A percentile compares a stretch with the other conserved stretches of the same genome.
Evolutionary conservation across 2,329 filamentous ascomycete species (phyloP).

Genomic region (Diplodia scrobiculata): DNA sequence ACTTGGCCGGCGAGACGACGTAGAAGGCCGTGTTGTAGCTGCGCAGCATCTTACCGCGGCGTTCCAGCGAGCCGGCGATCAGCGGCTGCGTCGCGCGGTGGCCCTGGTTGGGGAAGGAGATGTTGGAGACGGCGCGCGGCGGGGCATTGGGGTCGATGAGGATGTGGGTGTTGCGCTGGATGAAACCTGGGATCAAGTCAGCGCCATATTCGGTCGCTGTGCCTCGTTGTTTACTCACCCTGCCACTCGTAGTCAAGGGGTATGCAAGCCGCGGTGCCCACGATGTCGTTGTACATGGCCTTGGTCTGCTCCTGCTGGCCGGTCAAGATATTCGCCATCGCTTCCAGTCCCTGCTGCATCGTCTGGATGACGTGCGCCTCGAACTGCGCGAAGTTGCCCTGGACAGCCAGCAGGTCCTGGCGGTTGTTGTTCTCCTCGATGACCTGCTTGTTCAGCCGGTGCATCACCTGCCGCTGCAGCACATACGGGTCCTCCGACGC

Average conservation of each 20-base stretch:
- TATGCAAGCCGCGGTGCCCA: conserved; percentile 73
- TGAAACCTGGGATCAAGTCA: conserved; percentile 59
- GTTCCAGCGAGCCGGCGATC: conserved; percentile 85
- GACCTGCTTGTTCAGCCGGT: conserved; percentile 87
- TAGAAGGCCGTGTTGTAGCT: conserved; percentile 82
- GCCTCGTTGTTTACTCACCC: conserved; percentile 37
- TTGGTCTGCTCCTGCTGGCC: conserved; percentile 81
- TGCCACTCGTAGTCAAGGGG: conserved; percentile 89
- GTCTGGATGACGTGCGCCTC: conserved; percentile 83
- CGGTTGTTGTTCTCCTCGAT: conserved; percentile 94
- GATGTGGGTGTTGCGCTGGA: conserved; percentile 66
- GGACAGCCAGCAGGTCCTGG: conserved; percentile 87
- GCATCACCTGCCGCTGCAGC: conserved; percentile 74
- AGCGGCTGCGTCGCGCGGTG: conserved; percentile 78
- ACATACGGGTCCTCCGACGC: conserved; percentile 85
- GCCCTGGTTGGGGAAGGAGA: conserved; percentile 85
- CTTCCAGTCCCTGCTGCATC: conserved; percentile 77
- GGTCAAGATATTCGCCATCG: conserved; percentile 78
- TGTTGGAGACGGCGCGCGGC: conserved; percentile 70
- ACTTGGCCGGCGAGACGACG: conserved; percentile 83
- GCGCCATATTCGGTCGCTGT: not conserved
- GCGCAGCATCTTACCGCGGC: conserved; percentile 85
- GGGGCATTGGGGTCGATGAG: conserved; percentile 77
- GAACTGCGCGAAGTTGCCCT: conserved; percentile 84
- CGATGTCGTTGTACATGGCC: conserved; percentile 80